These are phyloP conservation scores for Ilyonectria destructans DNA, from an alignment of 2,329 filamentous ascomycete species.

Conservation along the genomic window DNA sequence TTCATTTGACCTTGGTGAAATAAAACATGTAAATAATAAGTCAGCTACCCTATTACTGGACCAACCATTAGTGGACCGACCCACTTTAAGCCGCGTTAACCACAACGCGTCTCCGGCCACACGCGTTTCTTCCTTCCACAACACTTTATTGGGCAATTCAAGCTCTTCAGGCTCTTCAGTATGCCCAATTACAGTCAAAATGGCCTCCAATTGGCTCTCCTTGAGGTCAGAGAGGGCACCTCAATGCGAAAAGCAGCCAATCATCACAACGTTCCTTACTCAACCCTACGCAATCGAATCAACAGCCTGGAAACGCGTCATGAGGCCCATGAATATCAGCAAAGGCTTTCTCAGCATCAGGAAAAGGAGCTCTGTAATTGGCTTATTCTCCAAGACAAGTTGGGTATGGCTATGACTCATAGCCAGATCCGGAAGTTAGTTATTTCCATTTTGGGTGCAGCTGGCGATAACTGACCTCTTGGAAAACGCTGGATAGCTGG, in stretches of 20 bases:
- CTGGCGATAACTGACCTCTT: background rate
- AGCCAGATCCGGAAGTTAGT: too few species aligned
- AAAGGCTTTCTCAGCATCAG: background rate
- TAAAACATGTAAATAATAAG: too few species aligned
- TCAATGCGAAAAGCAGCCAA: background rate
- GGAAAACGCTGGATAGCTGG: background rate
- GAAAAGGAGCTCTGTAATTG: background rate
- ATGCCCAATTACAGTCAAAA: background rate
- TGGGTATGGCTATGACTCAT: background rate
- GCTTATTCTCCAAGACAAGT: background rate
- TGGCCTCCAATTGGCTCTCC: background rate
- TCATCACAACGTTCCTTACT: background rate
- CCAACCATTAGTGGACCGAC: background rate
- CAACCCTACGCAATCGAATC: background rate
- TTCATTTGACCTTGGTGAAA: too few species aligned
- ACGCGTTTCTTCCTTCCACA: background rate
- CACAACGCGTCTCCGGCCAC: background rate
- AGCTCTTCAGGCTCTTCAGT: background rate
- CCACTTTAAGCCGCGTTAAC: background rate
- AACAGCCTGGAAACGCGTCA: background rate
- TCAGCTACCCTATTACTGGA: too few species aligned
- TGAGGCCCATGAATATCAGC: background rate
- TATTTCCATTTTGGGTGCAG: background rate
- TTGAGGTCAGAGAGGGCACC: background rate
- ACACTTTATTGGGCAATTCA: background rate